These are phyloP conservation scores for Fomitopsis palustris DNA, from an alignment of 1,284 basidiomycete species.

Conservation along the genomic window DNA sequence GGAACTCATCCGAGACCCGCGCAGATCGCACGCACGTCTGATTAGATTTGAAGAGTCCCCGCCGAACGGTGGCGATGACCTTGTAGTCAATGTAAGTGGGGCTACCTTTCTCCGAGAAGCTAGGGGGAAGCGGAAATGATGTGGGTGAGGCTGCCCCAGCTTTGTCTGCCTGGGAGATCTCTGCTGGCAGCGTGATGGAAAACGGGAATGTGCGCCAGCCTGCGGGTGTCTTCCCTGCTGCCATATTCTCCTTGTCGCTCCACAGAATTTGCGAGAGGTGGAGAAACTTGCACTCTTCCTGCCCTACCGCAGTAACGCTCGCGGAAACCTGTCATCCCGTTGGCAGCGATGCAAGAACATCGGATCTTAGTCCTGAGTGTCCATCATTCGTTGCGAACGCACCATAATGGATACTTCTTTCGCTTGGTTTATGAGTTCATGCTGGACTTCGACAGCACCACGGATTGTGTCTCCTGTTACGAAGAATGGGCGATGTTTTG, in stretches of 20 bases:
- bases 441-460: slow-evolving; percentile 29
- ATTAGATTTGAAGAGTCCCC: slow-evolving; percentile 29
- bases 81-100: slow-evolving; percentile 39
- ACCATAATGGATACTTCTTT: slow-evolving; percentile 29
- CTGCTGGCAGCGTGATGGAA: slow-evolving; percentile 28
- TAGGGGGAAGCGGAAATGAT: slow-evolving; percentile 32
- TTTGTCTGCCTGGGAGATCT: slow-evolving; percentile 21
- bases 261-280: slow-evolving; percentile 25
- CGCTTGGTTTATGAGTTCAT: slow-evolving; percentile 25
- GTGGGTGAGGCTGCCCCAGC: slow-evolving; percentile 20
- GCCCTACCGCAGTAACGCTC: slow-evolving; percentile 33
- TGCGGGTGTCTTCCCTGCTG: slow-evolving; percentile 16
- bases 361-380: neutral
- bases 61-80: slow-evolving; percentile 31
- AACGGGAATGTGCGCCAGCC: slow-evolving; percentile 31
- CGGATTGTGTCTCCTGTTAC: slow-evolving; percentile 25
- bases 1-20: neutral
- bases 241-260: slow-evolving; percentile 15
- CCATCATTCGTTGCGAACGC: slow-evolving; percentile 7
- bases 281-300: slow-evolving; percentile 33
- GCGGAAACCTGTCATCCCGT: slow-evolving; percentile 21
- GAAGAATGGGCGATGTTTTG: slow-evolving; percentile 28
- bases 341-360: neutral
- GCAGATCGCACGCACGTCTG: slow-evolving; percentile 25
- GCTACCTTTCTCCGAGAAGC: slow-evolving; percentile 35